These are phyloP conservation scores for Globisporangium paroecandrum DNA, from an alignment of 352 stramenopile genomes.

Conservation along the genomic window DNA sequence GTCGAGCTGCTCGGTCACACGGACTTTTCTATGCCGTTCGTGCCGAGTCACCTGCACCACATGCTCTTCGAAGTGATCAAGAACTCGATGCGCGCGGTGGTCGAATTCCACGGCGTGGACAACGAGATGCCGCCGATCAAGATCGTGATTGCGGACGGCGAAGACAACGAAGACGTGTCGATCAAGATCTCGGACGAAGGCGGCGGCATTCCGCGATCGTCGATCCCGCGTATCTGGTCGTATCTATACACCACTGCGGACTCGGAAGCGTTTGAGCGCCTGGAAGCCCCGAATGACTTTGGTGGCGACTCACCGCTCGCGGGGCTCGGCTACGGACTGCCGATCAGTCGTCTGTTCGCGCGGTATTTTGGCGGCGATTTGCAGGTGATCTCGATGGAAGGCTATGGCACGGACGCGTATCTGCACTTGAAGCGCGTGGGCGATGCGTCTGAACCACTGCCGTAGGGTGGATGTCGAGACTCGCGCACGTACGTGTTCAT, in stretches of 20 bases:
- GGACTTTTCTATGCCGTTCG: conserved; percentile 99
- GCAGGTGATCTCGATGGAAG: conserved; percentile 99
- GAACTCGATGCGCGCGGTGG: conserved; percentile 85
- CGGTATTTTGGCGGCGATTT: conserved; percentile 99
- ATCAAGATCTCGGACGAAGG: conserved; percentile 99
- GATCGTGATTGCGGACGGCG: conserved; percentile 99
- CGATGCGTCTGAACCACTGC: conserved; percentile 85
- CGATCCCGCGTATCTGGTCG: conserved; percentile 98
- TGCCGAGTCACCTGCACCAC: conserved; percentile 94
- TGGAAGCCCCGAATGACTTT: conserved; percentile 87
- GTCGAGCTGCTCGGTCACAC: conserved; percentile 97
- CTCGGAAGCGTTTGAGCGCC: conserved; percentile 88
- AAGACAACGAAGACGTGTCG: conserved; percentile 99
- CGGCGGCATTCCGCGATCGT: conserved; percentile 97
- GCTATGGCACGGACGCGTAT: conserved; percentile 98
- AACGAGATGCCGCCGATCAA: conserved; percentile 98
- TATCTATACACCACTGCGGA: conserved; percentile 99
- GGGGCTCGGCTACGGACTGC: conserved; percentile 96
- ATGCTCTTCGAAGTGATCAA: conserved; percentile 99
- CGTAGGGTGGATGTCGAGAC: conserved; percentile 29
- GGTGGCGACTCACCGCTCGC: conserved; percentile 89
- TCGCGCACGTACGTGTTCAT: not conserved
- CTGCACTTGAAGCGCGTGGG: conserved; percentile 92
- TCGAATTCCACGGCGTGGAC: conserved; percentile 97
- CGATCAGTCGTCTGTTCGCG: conserved; percentile 95